Evolutionary conservation across 495 filamentous ascomycete species (phyloP), one percentile per base, ranked within the genome.

Genomic region (Xylaria acuta): DNA sequence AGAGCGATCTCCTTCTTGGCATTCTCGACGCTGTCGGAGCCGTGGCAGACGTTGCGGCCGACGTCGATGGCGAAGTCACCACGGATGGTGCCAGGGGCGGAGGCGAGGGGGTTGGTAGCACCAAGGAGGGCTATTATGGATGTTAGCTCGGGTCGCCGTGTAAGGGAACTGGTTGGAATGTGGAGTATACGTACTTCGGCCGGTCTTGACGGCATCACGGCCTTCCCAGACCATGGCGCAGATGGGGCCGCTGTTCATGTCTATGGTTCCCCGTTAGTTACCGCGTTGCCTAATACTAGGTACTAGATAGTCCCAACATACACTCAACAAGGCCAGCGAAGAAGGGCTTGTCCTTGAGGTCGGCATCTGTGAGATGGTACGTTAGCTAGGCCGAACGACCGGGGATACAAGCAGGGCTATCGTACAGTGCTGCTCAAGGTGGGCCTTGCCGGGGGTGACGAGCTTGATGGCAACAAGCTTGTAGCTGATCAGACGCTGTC

Each of bases 221-320:
- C 96, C 96, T 84, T 98, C 94, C 96, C 96, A 99, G 83, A 99
- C 91, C 95, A 98, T 99, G 84, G 96, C 96, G 88, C 88, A 91
- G 87, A 99, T 94, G 78, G 96, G 96, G 81, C 96, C 96, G 86
- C 90, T 92, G 84, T 92, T 88, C 96, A 99, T 99, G 89, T 98
- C 94, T 97, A 74, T 74, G 20, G 34, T 40, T 22, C 25, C 20
- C 36, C 7, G 49, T 72, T 16, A 66, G 51, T 34, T 38, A 60
- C 5, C 12, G 40, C 40, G 34, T 71, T 45, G 27, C 30, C 18
- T 30, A 3, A 64, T 7, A 18, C 7, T 30, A 22, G 40, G 8
- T 47, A 3, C 25, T 36, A 49, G 53, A 56, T 32, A 9, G 27
- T 60, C 18, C 25, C 70, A 12, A 64, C 84, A 49, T 86, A 97